Evolutionary conservation across 352 stramenopile genomes (phyloP).

Genomic region (Globisporangium parvum): DNA sequence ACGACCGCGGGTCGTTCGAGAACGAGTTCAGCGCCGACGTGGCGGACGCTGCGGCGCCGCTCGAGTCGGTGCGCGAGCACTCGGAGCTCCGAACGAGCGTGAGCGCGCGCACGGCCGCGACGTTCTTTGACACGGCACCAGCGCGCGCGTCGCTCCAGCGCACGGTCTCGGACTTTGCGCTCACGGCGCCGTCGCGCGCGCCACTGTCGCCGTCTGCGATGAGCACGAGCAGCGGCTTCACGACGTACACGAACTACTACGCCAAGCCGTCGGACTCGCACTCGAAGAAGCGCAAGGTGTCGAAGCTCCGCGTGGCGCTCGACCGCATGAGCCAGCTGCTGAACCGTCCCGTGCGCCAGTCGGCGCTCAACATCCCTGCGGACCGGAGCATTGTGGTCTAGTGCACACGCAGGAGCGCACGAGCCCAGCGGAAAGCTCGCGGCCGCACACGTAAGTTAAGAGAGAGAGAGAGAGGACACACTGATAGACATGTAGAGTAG

Average conservation of each 20-base stretch:
- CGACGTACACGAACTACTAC: slow-evolving; percentile 25
- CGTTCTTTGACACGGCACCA: slow-evolving; percentile 5
- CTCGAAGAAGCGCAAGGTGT: slow-evolving; percentile 63
- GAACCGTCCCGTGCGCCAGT: slow-evolving; percentile 67
- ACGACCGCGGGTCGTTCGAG: slow-evolving; percentile 27
- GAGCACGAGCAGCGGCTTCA: slow-evolving; percentile 20
- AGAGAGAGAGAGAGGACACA: too few species aligned
- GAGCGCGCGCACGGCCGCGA: not conserved
- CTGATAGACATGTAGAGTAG: too few species aligned
- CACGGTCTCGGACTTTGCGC: slow-evolving; percentile 9
- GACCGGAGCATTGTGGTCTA: slow-evolving; percentile 73
- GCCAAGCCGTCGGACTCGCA: slow-evolving; percentile 13
- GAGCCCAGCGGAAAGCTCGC: too few species aligned
- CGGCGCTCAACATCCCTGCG: slow-evolving; percentile 48
- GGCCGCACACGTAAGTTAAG: too few species aligned
- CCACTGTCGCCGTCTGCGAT: slow-evolving; percentile 10
- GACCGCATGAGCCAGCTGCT: slow-evolving; percentile 69
- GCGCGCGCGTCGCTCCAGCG: slow-evolving; percentile 6
- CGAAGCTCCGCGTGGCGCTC: slow-evolving; percentile 53
- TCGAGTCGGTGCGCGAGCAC: slow-evolving; percentile 17
- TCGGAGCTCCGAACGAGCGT: slow-evolving; percentile 4
- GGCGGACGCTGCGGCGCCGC: not conserved
- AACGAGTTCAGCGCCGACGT: slow-evolving; percentile 27
- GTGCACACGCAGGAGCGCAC: not conserved
- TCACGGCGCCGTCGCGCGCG: slow-evolving; percentile 3